Evolutionary conservation across 2,329 filamentous ascomycete species (phyloP).

Genomic region (Scortechinia acanthostroma): DNA sequence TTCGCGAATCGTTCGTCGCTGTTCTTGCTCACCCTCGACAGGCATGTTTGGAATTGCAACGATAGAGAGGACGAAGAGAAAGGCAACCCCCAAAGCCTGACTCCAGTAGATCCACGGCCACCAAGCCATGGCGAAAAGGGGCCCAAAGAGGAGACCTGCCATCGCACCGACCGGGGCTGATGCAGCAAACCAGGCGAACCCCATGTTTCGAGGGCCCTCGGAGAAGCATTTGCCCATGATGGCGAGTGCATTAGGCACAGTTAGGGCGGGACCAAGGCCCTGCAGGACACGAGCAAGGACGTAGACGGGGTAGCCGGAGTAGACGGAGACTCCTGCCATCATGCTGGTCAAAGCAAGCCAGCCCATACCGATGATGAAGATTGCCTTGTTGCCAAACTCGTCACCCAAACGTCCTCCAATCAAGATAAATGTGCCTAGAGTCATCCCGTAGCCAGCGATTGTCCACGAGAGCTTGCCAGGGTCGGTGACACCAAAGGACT

Average conservation of each 20-base stretch:
- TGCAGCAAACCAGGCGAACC: conserved; percentile 37
- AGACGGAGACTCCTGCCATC: conserved; percentile 31
- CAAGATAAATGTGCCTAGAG: conserved; percentile 39
- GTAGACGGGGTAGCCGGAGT: conserved; percentile 7
- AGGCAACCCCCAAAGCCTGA: conserved; percentile 25
- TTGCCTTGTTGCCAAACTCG: conserved; percentile 36
- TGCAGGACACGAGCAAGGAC: conserved; percentile 5
- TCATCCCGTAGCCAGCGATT: conserved; percentile 36
- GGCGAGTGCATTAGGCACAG: conserved; percentile 37
- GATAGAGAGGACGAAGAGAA: conserved; percentile 20
- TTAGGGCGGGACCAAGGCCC: conserved; percentile 37
- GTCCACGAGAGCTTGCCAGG: conserved; percentile 35
- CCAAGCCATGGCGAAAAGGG: conserved; percentile 29
- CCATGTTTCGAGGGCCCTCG: conserved; percentile 31
- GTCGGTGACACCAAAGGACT: conserved; percentile 25
- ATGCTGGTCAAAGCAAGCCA: conserved; percentile 40
- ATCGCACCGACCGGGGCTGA: conserved; percentile 33
- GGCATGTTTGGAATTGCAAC: conserved; percentile 27
- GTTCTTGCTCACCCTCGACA: conserved; percentile 13
- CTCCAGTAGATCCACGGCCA: conserved; percentile 43
- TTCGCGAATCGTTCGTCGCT: conserved; percentile 12
- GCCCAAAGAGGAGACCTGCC: conserved; percentile 28
- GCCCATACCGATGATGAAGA: conserved; percentile 35
- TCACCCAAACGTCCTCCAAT: conserved; percentile 38
- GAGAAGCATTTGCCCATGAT: conserved; percentile 34